phyloP scores from a whole-genome alignment of 2,329 filamentous ascomycete species.

The Colletotrichum caudatum region DNA sequence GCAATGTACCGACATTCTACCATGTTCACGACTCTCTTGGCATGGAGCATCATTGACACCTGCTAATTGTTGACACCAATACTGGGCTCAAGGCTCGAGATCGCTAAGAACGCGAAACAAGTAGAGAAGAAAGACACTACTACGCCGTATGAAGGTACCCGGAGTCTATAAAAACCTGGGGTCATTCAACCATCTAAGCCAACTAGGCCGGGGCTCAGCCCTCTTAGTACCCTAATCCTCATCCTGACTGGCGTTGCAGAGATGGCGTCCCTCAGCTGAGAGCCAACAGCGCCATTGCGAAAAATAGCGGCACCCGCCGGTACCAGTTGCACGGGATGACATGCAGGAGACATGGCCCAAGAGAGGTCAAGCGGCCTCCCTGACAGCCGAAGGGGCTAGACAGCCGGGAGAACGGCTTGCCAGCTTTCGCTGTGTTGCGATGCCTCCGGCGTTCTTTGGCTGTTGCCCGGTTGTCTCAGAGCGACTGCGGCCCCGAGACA shows the following conservation, averaged over 20 bases:
- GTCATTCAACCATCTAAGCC: background rate
- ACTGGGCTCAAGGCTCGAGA: background rate
- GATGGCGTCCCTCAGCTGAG: constrained; percentile 36
- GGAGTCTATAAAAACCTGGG: no score
- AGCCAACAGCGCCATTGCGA: constrained; percentile 11
- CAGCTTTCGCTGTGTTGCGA: background rate
- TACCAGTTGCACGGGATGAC: background rate
- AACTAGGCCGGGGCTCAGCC: constrained; percentile 13
- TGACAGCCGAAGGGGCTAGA: constrained; percentile 1
- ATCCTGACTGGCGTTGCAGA: constrained; percentile 15
- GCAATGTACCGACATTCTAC: background rate
- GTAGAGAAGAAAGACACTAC: background rate
- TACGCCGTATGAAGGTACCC: background rate
- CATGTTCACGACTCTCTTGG: background rate
- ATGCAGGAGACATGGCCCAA: constrained; percentile 3
- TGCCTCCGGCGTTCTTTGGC: background rate
- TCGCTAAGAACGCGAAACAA: background rate
- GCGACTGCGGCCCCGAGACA: background rate
- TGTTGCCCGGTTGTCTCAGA: constrained; percentile 8
- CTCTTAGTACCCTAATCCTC: constrained; percentile 2
- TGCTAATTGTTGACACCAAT: background rate
- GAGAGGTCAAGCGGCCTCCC: constrained; percentile 32
- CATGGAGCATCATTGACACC: background rate
- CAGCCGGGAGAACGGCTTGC: background rate
- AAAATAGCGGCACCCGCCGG: constrained; percentile 3